Evolutionary conservation across 108 stramenopile species (phyloP).

Genomic region (Cyclotella baltica): DNA sequence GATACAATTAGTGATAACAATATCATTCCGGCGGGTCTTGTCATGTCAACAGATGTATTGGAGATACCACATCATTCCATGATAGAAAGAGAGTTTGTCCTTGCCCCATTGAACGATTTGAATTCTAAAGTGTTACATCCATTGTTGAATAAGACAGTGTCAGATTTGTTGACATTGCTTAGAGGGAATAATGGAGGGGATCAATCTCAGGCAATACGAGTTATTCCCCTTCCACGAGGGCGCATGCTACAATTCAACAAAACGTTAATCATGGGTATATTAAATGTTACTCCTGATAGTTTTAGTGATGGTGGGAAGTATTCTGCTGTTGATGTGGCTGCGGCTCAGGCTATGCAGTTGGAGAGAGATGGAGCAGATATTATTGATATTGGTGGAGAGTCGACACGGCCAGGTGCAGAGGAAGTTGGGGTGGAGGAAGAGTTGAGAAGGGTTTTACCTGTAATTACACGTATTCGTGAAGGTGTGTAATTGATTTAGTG

Average conservation of each 20-base stretch:
- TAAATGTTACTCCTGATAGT: constrained; percentile 97
- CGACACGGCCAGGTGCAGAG: constrained; percentile 91
- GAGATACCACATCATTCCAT: constrained; percentile 91
- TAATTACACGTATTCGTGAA: constrained; percentile 83
- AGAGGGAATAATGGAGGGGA: background rate
- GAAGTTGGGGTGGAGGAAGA: constrained; percentile 81
- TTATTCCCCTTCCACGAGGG: constrained; percentile 75
- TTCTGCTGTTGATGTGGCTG: constrained; percentile 55
- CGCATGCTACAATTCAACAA: constrained; percentile 74
- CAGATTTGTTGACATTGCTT: constrained; percentile 46
- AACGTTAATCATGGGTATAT: constrained; percentile 93
- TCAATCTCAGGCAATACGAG: constrained; percentile 39
- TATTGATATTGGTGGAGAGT: constrained; percentile 98
- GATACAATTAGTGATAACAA: constrained; percentile 16
- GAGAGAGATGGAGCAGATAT: constrained; percentile 87
- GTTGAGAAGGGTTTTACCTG: constrained; percentile 82
- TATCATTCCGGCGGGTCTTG: constrained; percentile 21
- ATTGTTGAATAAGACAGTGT: constrained; percentile 51
- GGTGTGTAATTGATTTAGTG: constrained; percentile 1
- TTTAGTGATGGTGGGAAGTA: constrained; percentile 95
- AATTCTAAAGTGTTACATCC: constrained; percentile 52
- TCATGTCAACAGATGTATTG: constrained; percentile 56
- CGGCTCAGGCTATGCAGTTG: constrained; percentile 87
- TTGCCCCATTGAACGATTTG: constrained; percentile 90
- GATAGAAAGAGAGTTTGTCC: constrained; percentile 92